phyloP scores from a whole-genome alignment of 371 early-diverging fungal species.

The Mycotypha africana region DNA sequence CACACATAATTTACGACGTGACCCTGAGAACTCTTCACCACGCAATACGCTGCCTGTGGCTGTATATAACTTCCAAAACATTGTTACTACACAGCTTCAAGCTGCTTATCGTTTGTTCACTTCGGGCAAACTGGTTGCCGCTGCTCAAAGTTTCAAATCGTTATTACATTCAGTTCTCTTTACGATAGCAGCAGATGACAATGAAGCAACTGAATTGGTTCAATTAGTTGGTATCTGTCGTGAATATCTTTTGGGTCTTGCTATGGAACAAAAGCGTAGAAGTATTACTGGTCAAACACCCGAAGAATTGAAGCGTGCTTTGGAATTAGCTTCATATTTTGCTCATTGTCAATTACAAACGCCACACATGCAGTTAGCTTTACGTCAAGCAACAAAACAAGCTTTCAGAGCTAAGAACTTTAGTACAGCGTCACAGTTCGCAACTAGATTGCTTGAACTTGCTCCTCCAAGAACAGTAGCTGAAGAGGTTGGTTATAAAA shows the following conservation, averaged over 20 bases:
- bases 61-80: conserved; percentile 48
- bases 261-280: conserved; percentile 77
- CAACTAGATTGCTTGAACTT: conserved; percentile 83
- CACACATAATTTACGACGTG: conserved; percentile 57
- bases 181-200: conserved; percentile 47
- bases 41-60: conserved; percentile 53
- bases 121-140: conserved; percentile 70
- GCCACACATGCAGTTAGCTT: conserved; percentile 76
- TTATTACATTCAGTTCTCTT: conserved; percentile 74
- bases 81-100: conserved; percentile 58
- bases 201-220: conserved; percentile 70
- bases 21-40: conserved; percentile 47
- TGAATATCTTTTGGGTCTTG: conserved; percentile 86
- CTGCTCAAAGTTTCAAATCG: conserved; percentile 66
- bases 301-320: conserved; percentile 58
- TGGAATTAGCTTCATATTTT: conserved; percentile 93
- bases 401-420: conserved; percentile 80
- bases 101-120: conserved; percentile 77
- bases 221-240: conserved; percentile 78
- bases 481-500: conserved; percentile 54
- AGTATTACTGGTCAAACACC: conserved; percentile 39
- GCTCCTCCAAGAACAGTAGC: conserved; percentile 74
- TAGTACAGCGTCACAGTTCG: conserved; percentile 76
- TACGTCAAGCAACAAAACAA: conserved; percentile 80
- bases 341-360: conserved; percentile 88